A percentile compares a stretch with the other conserved stretches of the same genome.
Conservation (phyloP, 2,329 filamentous ascomycete genomes). For the Fusarium staphyleae region DNA sequence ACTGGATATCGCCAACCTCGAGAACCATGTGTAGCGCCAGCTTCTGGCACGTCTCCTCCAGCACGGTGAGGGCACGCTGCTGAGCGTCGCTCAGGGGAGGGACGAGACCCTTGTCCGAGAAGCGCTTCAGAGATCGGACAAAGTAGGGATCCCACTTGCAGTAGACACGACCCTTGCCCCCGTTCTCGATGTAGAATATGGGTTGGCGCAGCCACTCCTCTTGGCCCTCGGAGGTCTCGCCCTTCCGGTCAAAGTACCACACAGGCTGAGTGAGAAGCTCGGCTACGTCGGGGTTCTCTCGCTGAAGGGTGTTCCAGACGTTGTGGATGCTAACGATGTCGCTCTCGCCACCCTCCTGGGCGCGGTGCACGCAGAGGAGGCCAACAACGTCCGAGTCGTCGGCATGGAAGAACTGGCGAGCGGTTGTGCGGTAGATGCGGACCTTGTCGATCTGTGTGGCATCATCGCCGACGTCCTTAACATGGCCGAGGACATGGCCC, state of each 20-base stretch:
- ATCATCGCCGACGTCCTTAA: constrained; percentile 88
- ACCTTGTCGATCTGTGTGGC: constrained; percentile 82
- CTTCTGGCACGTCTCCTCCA: constrained; percentile 75
- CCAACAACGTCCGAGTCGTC: constrained; percentile 86
- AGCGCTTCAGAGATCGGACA: constrained; percentile 76
- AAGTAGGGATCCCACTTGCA: constrained; percentile 94
- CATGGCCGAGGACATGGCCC: constrained; percentile 86
- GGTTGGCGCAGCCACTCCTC: constrained; percentile 75
- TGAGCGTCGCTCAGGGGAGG: constrained; percentile 76
- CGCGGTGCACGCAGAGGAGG: constrained; percentile 79
- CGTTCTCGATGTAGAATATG: constrained; percentile 79
- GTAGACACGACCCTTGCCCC: constrained; percentile 57
- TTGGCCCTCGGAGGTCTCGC: constrained; percentile 77
- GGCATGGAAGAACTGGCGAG: constrained; percentile 64
- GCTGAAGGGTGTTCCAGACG: constrained; percentile 82
- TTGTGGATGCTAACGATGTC: constrained; percentile 81
- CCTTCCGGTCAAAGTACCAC: constrained; percentile 94
- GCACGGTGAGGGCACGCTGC: constrained; percentile 65
- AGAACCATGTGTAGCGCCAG: constrained; percentile 83
- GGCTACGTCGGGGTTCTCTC: constrained; percentile 78
- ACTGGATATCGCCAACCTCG: constrained; percentile 88
- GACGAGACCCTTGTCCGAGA: constrained; percentile 75
- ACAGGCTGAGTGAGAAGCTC: constrained; percentile 77
- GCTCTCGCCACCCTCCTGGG: constrained; percentile 81
- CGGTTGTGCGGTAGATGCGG: constrained; percentile 89